phyloP scores from a whole-genome alignment of 352 stramenopile species.

The Phytophthora rubi region DNA sequence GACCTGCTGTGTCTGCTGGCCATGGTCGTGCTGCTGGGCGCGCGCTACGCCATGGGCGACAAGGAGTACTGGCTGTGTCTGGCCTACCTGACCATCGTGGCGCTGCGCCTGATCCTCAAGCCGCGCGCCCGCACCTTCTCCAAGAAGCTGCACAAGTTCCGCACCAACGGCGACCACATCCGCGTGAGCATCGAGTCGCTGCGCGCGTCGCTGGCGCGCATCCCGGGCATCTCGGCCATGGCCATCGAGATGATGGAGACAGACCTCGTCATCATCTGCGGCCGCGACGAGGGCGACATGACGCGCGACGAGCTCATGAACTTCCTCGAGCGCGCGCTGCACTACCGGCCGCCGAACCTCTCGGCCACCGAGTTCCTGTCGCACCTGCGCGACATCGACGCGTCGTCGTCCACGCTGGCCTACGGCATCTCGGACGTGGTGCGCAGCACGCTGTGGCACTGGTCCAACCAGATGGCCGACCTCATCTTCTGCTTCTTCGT shows the following conservation, averaged over 20 bases:
- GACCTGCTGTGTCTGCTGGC: constrained; percentile 76
- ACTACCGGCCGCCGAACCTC: constrained; percentile 77
- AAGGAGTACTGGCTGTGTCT: constrained; percentile 78
- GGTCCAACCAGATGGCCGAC: constrained; percentile 82
- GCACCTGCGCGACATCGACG: constrained; percentile 87
- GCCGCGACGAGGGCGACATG: constrained; percentile 87
- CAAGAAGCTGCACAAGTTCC: constrained; percentile 91
- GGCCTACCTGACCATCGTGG: constrained; percentile 70
- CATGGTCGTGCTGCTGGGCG: constrained; percentile 63
- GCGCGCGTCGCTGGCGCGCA: constrained; percentile 75
- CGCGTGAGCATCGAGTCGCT: constrained; percentile 88
- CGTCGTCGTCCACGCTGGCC: constrained; percentile 69
- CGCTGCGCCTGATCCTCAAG: constrained; percentile 85
- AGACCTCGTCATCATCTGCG: constrained; percentile 88
- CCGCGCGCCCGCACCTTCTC: constrained; percentile 82
- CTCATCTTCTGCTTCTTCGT: constrained; percentile 81
- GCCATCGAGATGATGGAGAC: constrained; percentile 92
- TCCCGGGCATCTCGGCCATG: constrained; percentile 81
- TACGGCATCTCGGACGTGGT: constrained; percentile 85
- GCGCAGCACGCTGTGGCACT: constrained; percentile 81
- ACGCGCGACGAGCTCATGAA: constrained; percentile 87
- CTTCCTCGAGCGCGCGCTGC: constrained; percentile 81
- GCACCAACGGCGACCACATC: constrained; percentile 85
- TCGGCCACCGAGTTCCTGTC: constrained; percentile 85
- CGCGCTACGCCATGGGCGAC: constrained; percentile 59